A percentile compares a stretch with the other conserved stretches of the same genome.
Conservation (phyloP, 2,329 filamentous ascomycete species). For the Macrophomina pseudophaseolina region DNA sequence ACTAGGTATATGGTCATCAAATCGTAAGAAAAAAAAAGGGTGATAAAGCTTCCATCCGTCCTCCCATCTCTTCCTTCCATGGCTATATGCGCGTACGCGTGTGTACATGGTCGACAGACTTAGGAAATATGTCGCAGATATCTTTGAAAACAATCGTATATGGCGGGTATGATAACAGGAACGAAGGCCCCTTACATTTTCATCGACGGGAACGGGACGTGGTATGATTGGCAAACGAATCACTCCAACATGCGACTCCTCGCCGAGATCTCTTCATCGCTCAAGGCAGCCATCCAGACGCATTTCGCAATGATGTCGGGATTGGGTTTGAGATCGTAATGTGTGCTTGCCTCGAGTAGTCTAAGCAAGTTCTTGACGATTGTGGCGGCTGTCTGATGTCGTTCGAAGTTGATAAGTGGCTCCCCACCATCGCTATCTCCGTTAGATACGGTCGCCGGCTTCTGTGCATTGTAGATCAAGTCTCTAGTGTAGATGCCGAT, state of each 20-base stretch:
- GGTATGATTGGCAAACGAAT: background rate
- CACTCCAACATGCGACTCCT: conserved; percentile 29
- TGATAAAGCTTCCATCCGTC: background rate
- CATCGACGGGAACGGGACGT: background rate
- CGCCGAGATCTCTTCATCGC: conserved; percentile 70
- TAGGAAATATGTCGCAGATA: conserved; percentile 19
- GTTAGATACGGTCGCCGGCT: conserved; percentile 59
- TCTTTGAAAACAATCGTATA: background rate
- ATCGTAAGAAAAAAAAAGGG: background rate
- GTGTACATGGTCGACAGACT: conserved; percentile 6
- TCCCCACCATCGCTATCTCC: conserved; percentile 63
- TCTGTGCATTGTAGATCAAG: conserved; percentile 79
- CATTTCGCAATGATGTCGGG: conserved; percentile 80
- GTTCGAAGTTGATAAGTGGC: conserved; percentile 81
- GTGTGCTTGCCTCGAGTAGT: conserved; percentile 77
- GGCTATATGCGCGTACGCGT: background rate
- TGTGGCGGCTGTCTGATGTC: conserved; percentile 74
- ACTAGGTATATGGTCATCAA: conserved; percentile 22
- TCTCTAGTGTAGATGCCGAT: conserved; percentile 83
- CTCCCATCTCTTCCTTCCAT: background rate
- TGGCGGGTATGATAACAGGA: background rate
- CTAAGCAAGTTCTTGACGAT: conserved; percentile 81
- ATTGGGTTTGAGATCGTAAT: conserved; percentile 75
- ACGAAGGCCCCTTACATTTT: background rate
- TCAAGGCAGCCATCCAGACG: conserved; percentile 81